phyloP scores from a whole-genome alignment of 2,329 filamentous ascomycete genomes.

The Stagonosporopsis cucurbitacearum region DNA sequence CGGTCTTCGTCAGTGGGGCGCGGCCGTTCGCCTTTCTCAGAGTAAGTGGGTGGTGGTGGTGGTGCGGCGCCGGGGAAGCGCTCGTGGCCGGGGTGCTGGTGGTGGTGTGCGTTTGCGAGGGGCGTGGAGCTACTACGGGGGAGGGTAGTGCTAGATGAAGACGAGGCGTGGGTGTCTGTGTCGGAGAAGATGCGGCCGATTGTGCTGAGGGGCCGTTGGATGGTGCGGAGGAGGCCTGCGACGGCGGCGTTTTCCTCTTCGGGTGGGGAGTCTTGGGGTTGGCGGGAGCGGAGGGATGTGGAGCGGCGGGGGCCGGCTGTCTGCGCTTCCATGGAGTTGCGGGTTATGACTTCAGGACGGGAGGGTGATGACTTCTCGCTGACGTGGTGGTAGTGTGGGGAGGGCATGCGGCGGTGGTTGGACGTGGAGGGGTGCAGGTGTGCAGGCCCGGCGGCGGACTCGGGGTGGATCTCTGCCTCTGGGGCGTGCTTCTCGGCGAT shows the following conservation, averaged over 20 bases:
- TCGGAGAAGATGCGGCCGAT: conserved; percentile 96
- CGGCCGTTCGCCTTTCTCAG: background rate
- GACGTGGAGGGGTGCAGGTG: conserved; percentile 29
- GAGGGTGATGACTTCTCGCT: conserved; percentile 59
- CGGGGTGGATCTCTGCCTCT: conserved; percentile 38
- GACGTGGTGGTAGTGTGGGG: conserved; percentile 54
- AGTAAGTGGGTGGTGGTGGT: background rate
- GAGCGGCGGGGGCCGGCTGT: conserved; percentile 64
- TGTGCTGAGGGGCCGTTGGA: conserved; percentile 87
- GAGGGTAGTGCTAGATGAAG: conserved; percentile 50
- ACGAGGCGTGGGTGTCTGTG: conserved; percentile 50
- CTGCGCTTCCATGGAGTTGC: conserved; percentile 66
- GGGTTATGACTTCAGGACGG: conserved; percentile 64
- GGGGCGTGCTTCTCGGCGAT: conserved; percentile 87
- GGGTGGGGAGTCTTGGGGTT: conserved; percentile 41
- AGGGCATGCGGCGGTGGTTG: conserved; percentile 45
- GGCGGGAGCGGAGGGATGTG: conserved; percentile 57
- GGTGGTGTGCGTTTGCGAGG: conserved; percentile 47
- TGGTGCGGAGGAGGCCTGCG: conserved; percentile 82
- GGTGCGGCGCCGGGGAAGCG: conserved; percentile 29
- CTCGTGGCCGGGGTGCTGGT: conserved; percentile 53
- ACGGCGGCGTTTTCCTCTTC: conserved; percentile 81
- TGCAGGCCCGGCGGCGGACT: conserved; percentile 22
- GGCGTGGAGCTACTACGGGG: conserved; percentile 57
- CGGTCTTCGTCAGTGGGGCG: background rate